Evolutionary conservation across 345 rosid genomes (phyloP), one percentile per base, ranked within the genome.

Genomic region (Bretschneidera sinensis): DNA sequence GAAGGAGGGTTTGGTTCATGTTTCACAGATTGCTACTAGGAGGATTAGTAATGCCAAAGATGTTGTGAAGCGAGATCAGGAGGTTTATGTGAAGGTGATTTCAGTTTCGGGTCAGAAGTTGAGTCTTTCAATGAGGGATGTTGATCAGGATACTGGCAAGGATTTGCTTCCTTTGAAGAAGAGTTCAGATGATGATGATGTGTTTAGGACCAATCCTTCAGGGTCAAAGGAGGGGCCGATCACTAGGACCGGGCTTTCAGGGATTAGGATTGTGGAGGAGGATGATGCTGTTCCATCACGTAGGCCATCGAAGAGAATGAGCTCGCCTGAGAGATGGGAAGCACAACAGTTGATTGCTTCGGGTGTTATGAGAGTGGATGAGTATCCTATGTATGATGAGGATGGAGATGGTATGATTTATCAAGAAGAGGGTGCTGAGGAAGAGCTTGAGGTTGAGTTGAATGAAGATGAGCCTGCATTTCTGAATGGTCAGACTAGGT

Each of bases 301-400:
- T 25, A 77, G 88, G 61, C 92, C 94, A 0, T 68, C 89, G 82
- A 83, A 83, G 82, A 81, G 87, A 76, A 89, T 92, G 96, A 87
- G 91, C 55, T 84, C 96, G 4, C 92, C 87, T 0, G 98, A 85
- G 85, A 87, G 49, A 62, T 89, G 91, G 89, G 98, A 92, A 67
- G 91, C 89, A 1, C 87, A 85, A 58, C 97, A 92, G 76, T 71
- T 89, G 80, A 82, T 89, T 74, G 96, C 96, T 57, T 87, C 98
- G 13, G 97, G 96, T 22, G 97, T 83, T 20, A 57, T 92, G 69
- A 61, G 74, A 11, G 76, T 76, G 0, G 55, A 62, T 48, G 92
- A 92, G 52, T 72, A 78, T 71, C 98, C 95, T 0, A 71, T 77
- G 85, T 87, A 82, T 77, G 96, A 92, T 73, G 88, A 89, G 7